Evolutionary conservation across 495 filamentous ascomycete species (phyloP).

Genomic region (Rusavskia elegans): DNA sequence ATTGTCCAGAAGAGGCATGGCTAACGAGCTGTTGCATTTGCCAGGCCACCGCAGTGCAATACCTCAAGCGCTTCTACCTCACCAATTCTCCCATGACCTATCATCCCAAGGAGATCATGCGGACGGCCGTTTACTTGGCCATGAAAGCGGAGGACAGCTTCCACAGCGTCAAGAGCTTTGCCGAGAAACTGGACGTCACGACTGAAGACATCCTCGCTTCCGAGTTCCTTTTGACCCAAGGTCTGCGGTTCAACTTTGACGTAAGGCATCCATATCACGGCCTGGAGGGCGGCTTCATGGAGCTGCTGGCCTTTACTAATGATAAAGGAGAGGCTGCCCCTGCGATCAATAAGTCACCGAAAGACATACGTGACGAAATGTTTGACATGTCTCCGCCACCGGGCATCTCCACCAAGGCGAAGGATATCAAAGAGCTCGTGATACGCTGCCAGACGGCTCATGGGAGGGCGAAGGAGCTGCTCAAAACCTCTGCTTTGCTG

Average conservation of each 20-base stretch:
- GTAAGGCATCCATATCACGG: slow-evolving; percentile 83
- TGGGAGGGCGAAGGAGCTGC: slow-evolving; percentile 46
- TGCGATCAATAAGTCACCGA: slow-evolving; percentile 20
- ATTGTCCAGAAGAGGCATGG: too few species aligned
- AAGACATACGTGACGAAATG: slow-evolving; percentile 23
- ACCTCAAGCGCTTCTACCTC: slow-evolving; percentile 85
- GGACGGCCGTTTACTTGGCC: slow-evolving; percentile 76
- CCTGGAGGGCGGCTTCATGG: slow-evolving; percentile 72
- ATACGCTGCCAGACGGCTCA: slow-evolving; percentile 52
- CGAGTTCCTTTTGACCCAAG: slow-evolving; percentile 83
- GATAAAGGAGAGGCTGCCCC: slow-evolving; percentile 31
- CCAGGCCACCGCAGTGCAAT: slow-evolving; percentile 78
- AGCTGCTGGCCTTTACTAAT: slow-evolving; percentile 48
- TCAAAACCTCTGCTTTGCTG: slow-evolving; percentile 66
- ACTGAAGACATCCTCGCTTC: slow-evolving; percentile 69
- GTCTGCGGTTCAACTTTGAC: slow-evolving; percentile 84
- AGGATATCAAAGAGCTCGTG: slow-evolving; percentile 4
- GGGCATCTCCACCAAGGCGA: slow-evolving; percentile 1
- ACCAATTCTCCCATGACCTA: slow-evolving; percentile 92
- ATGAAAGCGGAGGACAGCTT: slow-evolving; percentile 82
- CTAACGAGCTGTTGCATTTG: too few species aligned
- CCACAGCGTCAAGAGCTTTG: slow-evolving; percentile 51
- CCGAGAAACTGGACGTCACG: slow-evolving; percentile 43
- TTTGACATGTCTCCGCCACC: slow-evolving; percentile 10
- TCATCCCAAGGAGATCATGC: slow-evolving; percentile 70